A percentile compares a stretch with the other conserved stretches of the same genome.
phyloP scores from a whole-genome alignment of 768 basidiomycete species.

The Tubosaeta brunneosetosa region DNA sequence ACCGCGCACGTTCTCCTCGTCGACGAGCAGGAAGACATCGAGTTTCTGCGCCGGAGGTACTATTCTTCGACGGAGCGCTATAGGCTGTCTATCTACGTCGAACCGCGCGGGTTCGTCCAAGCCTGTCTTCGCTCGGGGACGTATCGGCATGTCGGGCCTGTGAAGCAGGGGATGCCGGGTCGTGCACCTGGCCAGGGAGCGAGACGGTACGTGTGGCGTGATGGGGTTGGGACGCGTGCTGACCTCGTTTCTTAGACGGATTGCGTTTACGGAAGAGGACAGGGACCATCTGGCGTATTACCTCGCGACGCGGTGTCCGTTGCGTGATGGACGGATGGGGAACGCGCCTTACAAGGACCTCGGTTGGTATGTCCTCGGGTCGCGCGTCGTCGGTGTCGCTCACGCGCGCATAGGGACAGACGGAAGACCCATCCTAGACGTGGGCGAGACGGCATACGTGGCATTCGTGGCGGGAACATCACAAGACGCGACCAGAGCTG shows the following conservation, averaged over 20 bases:
- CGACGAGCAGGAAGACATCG: slow-evolving; percentile 26
- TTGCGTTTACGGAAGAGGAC: slow-evolving; percentile 38
- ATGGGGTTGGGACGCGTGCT: too few species aligned
- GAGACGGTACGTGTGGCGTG: slow-evolving; percentile 7
- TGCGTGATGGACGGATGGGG: slow-evolving; percentile 42
- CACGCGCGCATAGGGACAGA: slow-evolving; percentile 17
- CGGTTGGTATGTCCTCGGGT: slow-evolving; percentile 39
- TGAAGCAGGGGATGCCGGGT: slow-evolving; percentile 23
- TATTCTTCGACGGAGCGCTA: slow-evolving; percentile 18
- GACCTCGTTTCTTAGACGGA: slow-evolving; percentile 14
- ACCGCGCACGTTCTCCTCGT: slow-evolving; percentile 25
- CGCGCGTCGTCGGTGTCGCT: background rate
- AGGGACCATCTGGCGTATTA: slow-evolving; percentile 42
- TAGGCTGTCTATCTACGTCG: slow-evolving; percentile 19
- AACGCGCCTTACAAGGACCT: slow-evolving; percentile 43
- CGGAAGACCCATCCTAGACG: slow-evolving; percentile 35
- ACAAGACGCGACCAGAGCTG: slow-evolving; percentile 38
- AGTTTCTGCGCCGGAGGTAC: slow-evolving; percentile 21
- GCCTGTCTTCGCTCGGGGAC: slow-evolving; percentile 11
- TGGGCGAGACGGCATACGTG: slow-evolving; percentile 45
- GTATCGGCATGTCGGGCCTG: slow-evolving; percentile 11
- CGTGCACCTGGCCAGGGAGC: background rate
- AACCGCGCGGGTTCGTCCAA: slow-evolving; percentile 24
- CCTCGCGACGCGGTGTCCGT: slow-evolving; percentile 45
- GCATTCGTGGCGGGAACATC: slow-evolving; percentile 62